Conservation (phyloP, 345 rosid genomes). For the Eucalyptus pumila region DNA sequence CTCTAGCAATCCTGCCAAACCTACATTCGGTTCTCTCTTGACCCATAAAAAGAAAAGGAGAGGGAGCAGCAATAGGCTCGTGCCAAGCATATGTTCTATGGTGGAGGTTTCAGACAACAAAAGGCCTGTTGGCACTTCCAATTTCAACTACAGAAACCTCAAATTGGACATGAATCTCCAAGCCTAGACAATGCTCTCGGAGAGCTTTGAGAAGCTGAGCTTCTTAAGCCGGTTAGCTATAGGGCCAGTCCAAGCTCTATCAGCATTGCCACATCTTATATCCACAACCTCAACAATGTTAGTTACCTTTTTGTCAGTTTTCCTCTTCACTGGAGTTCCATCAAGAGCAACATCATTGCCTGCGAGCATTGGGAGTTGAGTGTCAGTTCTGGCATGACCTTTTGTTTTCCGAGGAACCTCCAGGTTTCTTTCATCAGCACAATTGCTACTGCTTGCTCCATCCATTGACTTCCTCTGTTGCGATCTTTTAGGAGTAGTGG, state of each 20-base stretch:
- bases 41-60: slow-evolving; percentile 41
- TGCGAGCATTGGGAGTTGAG: slow-evolving; percentile 59
- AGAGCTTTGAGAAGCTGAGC: slow-evolving; percentile 90
- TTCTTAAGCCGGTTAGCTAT: slow-evolving; percentile 72
- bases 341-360: slow-evolving; percentile 38
- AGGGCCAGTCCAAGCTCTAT: slow-evolving; percentile 74
- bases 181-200: slow-evolving; percentile 51
- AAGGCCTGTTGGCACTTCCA: slow-evolving; percentile 18
- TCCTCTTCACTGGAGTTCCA: slow-evolving; percentile 46
- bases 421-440: slow-evolving; percentile 2
- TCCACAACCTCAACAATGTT: slow-evolving; percentile 82
- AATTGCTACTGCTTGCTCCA: slow-evolving; percentile 68
- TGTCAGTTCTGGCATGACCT: slow-evolving; percentile 9
- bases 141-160: slow-evolving; percentile 35
- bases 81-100: slow-evolving; percentile 45
- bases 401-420: slow-evolving; percentile 36
- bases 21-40: slow-evolving; percentile 3
- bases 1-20: slow-evolving; percentile 4
- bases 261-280: slow-evolving; percentile 70
- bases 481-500: slow-evolving; percentile 34
- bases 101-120: slow-evolving; percentile 40
- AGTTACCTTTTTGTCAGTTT: slow-evolving; percentile 40
- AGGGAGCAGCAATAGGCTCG: slow-evolving; percentile 25
- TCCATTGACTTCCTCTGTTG: slow-evolving; percentile 53
- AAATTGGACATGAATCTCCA: slow-evolving; percentile 38